phyloP scores from a whole-genome alignment of 208 protist species.

The Trypanosomatidae sp. region DNA sequence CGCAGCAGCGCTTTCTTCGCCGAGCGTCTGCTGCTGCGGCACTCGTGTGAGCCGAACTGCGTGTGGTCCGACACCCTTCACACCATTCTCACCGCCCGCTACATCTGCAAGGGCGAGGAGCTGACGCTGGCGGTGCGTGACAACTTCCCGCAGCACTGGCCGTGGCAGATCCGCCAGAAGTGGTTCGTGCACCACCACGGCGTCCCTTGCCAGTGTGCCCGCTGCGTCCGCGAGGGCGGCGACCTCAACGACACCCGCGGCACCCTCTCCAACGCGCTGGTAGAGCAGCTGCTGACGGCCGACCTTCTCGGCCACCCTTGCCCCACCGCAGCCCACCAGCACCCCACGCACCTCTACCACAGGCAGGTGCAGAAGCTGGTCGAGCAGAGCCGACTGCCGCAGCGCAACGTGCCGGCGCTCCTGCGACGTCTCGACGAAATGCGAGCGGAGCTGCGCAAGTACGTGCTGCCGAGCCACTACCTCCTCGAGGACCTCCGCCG shows the following conservation, averaged over 20 bases:
- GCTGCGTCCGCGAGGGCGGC: constrained; percentile 36
- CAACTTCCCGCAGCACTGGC: constrained; percentile 50
- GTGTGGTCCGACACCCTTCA: constrained; percentile 34
- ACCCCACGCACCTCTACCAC: constrained; percentile 36
- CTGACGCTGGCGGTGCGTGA: constrained; percentile 37
- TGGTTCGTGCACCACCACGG: constrained; percentile 44
- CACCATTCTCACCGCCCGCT: constrained; percentile 38
- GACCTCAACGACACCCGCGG: constrained; percentile 34
- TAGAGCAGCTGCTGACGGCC: constrained; percentile 44
- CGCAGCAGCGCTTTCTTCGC: constrained; percentile 24
- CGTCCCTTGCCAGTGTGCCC: constrained; percentile 38
- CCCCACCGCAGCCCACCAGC: constrained; percentile 11
- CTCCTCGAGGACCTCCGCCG: constrained; percentile 43
- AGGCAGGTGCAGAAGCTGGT: constrained; percentile 28
- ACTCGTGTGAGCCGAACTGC: constrained; percentile 63
- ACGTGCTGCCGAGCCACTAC: constrained; percentile 42
- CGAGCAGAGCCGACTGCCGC: constrained; percentile 12
- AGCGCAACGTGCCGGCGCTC: constrained; percentile 7
- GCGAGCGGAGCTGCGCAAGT: constrained; percentile 15
- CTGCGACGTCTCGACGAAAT: constrained; percentile 10
- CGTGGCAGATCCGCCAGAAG: constrained; percentile 47
- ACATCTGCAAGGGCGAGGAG: constrained; percentile 59
- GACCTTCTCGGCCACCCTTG: constrained; percentile 23
- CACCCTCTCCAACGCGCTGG: constrained; percentile 37
- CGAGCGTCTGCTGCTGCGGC: constrained; percentile 38